phyloP scores from a whole-genome alignment of 176 grass and related monocot genomes.

The Olyra latifolia region DNA sequence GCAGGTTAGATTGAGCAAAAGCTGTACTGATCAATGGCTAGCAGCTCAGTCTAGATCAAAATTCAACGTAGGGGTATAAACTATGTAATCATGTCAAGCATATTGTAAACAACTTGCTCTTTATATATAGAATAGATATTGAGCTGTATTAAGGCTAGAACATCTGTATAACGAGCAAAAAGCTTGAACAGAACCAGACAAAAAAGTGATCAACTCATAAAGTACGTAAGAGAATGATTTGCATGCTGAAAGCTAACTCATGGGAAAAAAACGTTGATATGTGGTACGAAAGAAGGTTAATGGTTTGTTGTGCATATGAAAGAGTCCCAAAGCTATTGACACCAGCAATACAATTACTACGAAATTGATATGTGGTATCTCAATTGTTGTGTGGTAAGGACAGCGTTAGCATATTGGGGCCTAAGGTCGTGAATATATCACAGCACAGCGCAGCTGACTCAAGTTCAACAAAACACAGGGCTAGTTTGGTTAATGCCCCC shows the following conservation, averaged over 20 bases:
- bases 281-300: not conserved
- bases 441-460: not conserved
- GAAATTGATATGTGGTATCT: constrained; percentile 8
- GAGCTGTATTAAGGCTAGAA: too few relatives aligned
- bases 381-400: not conserved
- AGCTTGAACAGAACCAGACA: not conserved
- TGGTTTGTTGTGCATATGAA: not conserved
- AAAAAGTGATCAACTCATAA: not conserved
- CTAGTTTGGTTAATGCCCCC: not conserved
- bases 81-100: not conserved
- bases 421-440: not conserved
- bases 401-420: not conserved
- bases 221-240: not conserved
- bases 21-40: not conserved
- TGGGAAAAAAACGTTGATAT: constrained; percentile 4
- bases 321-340: not conserved
- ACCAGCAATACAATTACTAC: not conserved
- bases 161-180: not conserved
- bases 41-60: constrained; percentile 1
- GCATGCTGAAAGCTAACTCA: constrained; percentile 23
- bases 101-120: too few relatives aligned
- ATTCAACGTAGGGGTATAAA: not conserved
- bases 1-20: not conserved
- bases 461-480: not conserved
- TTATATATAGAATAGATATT: too few relatives aligned